A percentile compares a stretch with the other conserved stretches of the same genome.
phyloP scores from a whole-genome alignment of 2,329 filamentous ascomycete genomes.

The Penicillium rolfsii region DNA sequence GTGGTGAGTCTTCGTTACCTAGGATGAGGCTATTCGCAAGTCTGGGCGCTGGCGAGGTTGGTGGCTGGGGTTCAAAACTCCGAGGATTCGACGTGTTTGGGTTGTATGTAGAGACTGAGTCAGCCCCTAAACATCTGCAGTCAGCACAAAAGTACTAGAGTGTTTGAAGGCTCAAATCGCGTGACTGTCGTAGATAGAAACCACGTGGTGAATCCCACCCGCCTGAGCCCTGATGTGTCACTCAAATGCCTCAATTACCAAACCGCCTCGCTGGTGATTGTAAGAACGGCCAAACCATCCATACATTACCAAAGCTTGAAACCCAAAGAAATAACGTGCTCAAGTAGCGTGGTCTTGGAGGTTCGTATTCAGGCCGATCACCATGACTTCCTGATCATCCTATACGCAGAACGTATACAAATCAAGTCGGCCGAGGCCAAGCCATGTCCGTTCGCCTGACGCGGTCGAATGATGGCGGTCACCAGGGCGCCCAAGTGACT shows the following conservation, averaged over 20 bases:
- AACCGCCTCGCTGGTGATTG: background rate
- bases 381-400: background rate
- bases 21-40: too few relatives aligned
- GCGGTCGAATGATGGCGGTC: slow-evolving; percentile 24
- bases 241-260: background rate
- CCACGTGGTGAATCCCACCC: background rate
- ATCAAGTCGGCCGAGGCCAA: background rate
- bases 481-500: slow-evolving; percentile 6
- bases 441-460: slow-evolving; percentile 24
- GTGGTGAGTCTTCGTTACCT: too few relatives aligned
- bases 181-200: background rate
- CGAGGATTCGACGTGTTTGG: too few relatives aligned
- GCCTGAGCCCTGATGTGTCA: background rate
- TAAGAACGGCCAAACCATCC: background rate
- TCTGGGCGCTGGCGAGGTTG: too few relatives aligned
- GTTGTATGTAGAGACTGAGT: background rate
- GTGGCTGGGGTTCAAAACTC: too few relatives aligned
- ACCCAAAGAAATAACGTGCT: background rate
- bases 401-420: background rate
- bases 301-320: background rate
- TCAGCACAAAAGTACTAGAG: too few relatives aligned
- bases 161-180: background rate
- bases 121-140: background rate
- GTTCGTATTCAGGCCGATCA: background rate
- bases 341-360: background rate